These are phyloP conservation scores for Aspergillus leporis DNA, from an alignment of 495 filamentous ascomycete genomes.

Conservation along the genomic window DNA sequence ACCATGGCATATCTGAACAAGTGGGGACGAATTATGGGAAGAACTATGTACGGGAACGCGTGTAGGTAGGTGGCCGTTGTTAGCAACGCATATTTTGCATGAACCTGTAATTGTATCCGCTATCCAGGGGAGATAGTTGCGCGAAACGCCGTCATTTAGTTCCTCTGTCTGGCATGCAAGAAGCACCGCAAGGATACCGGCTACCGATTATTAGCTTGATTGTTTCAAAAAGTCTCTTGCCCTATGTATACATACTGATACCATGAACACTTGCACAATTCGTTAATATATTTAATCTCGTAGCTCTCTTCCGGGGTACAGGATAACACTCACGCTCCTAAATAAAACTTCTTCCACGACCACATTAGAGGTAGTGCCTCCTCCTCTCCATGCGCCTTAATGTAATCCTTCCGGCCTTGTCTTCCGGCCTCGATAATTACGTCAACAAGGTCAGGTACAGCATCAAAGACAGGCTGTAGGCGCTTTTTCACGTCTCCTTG, in stretches of 20 bases:
- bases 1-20: conserved; percentile 52
- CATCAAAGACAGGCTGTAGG: conserved; percentile 25
- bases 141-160: conserved; percentile 17
- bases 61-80: conserved; percentile 45
- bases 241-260: conserved; percentile 27
- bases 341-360: conserved; percentile 44
- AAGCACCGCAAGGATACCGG: conserved; percentile 46
- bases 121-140: conserved; percentile 34
- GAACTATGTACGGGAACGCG: conserved; percentile 20
- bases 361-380: conserved; percentile 49
- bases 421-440: conserved; percentile 37
- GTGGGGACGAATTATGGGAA: conserved; percentile 22
- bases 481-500: conserved; percentile 19
- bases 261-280: conserved; percentile 30
- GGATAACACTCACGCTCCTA: conserved; percentile 39
- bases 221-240: not conserved
- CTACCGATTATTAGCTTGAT: conserved; percentile 13
- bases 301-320: not conserved
- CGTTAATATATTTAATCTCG: not conserved
- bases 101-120: conserved; percentile 42
- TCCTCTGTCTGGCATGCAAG: conserved; percentile 37
- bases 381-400: conserved; percentile 28
- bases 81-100: conserved; percentile 34
- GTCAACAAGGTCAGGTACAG: conserved; percentile 33
- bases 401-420: conserved; percentile 33